phyloP scores from a whole-genome alignment of 352 stramenopile species.

The Phytopythium mirpurense region DNA sequence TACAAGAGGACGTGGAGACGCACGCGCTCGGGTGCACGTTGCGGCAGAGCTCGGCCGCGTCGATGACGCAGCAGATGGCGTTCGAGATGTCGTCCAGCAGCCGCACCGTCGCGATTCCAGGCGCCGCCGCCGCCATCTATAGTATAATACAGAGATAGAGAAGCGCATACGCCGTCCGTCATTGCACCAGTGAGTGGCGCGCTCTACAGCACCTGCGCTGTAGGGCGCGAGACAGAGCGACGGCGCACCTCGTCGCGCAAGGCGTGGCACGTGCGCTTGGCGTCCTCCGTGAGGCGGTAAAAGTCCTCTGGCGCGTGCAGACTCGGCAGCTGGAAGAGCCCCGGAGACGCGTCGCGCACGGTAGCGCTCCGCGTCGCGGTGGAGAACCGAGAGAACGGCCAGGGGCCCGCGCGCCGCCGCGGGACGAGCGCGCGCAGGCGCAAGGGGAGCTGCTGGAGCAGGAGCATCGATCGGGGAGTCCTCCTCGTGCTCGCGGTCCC shows the following conservation, averaged over 20 bases:
- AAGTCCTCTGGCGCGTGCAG: conserved; percentile 63
- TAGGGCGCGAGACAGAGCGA: too few relatives aligned
- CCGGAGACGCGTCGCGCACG: conserved; percentile 17
- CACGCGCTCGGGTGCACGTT: conserved; percentile 89
- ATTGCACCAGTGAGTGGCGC: too few relatives aligned
- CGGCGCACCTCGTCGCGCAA: conserved; percentile 53
- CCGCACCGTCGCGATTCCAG: conserved; percentile 61
- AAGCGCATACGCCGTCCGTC: too few relatives aligned
- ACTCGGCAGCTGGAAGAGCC: conserved; percentile 68
- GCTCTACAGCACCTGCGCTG: too few relatives aligned
- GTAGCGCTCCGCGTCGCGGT: neutral
- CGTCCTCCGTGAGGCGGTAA: conserved; percentile 40
- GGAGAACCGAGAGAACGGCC: neutral
- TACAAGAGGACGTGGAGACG: neutral
- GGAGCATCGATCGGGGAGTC: too few relatives aligned
- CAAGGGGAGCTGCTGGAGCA: neutral
- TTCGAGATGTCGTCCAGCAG: conserved; percentile 94
- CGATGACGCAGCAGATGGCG: conserved; percentile 94
- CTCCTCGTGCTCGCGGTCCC: too few relatives aligned
- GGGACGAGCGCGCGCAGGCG: neutral
- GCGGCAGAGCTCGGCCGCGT: conserved; percentile 93
- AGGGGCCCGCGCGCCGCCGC: neutral
- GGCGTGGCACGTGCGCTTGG: conserved; percentile 47
- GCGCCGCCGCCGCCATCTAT: conserved; percentile 50
- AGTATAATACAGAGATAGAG: neutral